phyloP scores from a whole-genome alignment of 108 stramenopile species.

The Mediolabrus comicus region DNA sequence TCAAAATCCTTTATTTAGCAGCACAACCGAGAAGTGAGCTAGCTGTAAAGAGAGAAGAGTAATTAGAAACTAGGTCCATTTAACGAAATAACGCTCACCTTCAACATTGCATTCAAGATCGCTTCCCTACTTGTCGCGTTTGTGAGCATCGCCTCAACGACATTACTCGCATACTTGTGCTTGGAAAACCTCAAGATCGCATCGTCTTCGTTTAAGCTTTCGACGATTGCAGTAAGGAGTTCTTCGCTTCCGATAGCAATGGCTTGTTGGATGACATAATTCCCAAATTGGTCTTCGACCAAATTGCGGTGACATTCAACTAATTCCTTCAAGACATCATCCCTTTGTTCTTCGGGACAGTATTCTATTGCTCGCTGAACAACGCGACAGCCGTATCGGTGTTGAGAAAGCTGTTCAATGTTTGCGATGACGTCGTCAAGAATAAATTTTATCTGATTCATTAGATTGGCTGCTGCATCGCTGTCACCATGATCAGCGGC shows the following conservation, averaged over 20 bases:
- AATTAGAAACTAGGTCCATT: background rate
- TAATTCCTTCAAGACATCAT: constrained; percentile 57
- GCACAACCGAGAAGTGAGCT: constrained; percentile 19
- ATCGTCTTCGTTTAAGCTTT: constrained; percentile 70
- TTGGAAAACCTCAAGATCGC: constrained; percentile 73
- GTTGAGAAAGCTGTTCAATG: constrained; percentile 78
- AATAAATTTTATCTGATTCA: constrained; percentile 89
- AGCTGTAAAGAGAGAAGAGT: background rate
- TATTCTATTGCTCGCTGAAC: constrained; percentile 93
- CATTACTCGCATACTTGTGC: constrained; percentile 98
- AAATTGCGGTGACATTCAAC: constrained; percentile 48
- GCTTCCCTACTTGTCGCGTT: constrained; percentile 64
- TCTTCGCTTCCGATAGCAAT: constrained; percentile 70
- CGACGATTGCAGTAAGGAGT: constrained; percentile 64
- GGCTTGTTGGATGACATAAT: constrained; percentile 90
- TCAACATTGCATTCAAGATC: constrained; percentile 71
- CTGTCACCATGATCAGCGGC: constrained; percentile 16
- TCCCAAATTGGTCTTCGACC: constrained; percentile 85
- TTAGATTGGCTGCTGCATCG: constrained; percentile 33
- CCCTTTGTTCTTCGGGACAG: constrained; percentile 72
- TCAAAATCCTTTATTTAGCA: constrained; percentile 35
- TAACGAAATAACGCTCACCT: constrained; percentile 31
- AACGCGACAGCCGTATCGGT: constrained; percentile 94
- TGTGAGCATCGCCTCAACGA: constrained; percentile 93
- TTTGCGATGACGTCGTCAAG: constrained; percentile 82